phyloP scores from a whole-genome alignment of 2,329 filamentous ascomycete genomes.

The Aspergillus uvarum region DNA sequence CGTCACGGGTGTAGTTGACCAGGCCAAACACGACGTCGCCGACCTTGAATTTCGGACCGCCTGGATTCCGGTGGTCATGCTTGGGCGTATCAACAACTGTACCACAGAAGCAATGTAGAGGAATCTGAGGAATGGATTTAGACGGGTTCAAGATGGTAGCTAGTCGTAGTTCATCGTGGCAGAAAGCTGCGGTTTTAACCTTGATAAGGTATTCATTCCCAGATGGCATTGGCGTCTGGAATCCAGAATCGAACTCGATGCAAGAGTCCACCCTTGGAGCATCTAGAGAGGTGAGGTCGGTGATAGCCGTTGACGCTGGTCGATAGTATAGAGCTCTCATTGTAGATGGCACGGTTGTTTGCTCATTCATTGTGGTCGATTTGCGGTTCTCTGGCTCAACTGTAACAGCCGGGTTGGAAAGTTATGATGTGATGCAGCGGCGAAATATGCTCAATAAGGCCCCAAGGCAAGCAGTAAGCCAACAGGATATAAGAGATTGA shows the following conservation, averaged over 20 bases:
- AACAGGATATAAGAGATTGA: background rate
- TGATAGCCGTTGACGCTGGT: constrained; percentile 21
- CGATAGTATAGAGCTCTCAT: constrained; percentile 44
- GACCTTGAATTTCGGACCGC: constrained; percentile 40
- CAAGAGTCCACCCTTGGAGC: constrained; percentile 25
- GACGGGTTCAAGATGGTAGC: constrained; percentile 26
- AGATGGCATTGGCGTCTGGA: constrained; percentile 38
- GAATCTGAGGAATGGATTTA: constrained; percentile 36
- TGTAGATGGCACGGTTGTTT: constrained; percentile 35
- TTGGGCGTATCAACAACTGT: constrained; percentile 37
- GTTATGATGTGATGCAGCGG: background rate
- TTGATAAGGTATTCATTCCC: constrained; percentile 43
- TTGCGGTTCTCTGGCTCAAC: constrained; percentile 24
- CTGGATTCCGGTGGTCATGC: constrained; percentile 28
- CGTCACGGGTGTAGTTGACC: constrained; percentile 38
- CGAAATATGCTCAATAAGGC: background rate
- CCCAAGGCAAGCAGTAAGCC: background rate
- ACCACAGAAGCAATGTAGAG: constrained; percentile 44
- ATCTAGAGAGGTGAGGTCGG: constrained; percentile 9
- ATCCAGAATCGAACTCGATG: constrained; percentile 35
- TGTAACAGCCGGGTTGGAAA: background rate
- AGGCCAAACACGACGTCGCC: constrained; percentile 43
- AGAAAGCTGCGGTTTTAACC: constrained; percentile 40
- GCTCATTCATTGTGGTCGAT: constrained; percentile 35
- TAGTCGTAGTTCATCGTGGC: constrained; percentile 38